A percentile compares a stretch with the other conserved stretches of the same genome.
Conservation (phyloP, 163 green algal genomes). For the Dunaliella salina region DNA sequence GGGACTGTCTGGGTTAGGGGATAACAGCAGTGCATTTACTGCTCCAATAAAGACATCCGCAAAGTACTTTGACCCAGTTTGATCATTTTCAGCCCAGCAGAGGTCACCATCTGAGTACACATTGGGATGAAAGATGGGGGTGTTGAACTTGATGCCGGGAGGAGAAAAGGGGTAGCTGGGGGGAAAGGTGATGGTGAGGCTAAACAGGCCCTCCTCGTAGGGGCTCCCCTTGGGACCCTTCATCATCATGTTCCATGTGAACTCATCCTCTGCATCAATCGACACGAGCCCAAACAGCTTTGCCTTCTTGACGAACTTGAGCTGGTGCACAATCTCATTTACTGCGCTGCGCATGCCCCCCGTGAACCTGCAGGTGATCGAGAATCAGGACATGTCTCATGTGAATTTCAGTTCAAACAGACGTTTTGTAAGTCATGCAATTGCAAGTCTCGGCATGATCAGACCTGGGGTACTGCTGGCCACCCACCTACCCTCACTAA, state of each 20-base stretch:
- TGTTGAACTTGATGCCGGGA: background rate
- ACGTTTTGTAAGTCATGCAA: too few relatives aligned
- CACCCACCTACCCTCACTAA: too few relatives aligned
- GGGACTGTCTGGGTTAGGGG: background rate
- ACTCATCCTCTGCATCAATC: background rate
- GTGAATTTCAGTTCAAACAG: too few relatives aligned
- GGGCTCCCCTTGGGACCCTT: background rate
- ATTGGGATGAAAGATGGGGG: background rate
- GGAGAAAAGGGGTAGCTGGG: background rate
- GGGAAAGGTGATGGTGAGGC: background rate
- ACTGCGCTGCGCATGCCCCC: background rate
- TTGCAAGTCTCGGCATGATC: too few relatives aligned
- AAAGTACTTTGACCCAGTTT: background rate
- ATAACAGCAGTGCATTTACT: background rate
- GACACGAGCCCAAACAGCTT: background rate
- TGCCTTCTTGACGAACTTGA: background rate
- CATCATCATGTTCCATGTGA: conserved; percentile 2
- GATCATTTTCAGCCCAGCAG: background rate
- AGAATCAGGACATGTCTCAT: too few relatives aligned
- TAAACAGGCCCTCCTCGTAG: background rate
- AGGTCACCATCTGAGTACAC: background rate
- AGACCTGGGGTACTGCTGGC: too few relatives aligned
- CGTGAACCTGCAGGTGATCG: background rate
- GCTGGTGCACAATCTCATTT: background rate
- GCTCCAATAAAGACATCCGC: background rate